Evolutionary conservation across 176 grass and related monocot genomes (phyloP), one percentile per base, ranked within the genome.

Genomic region (Panicum miliaceum): DNA sequence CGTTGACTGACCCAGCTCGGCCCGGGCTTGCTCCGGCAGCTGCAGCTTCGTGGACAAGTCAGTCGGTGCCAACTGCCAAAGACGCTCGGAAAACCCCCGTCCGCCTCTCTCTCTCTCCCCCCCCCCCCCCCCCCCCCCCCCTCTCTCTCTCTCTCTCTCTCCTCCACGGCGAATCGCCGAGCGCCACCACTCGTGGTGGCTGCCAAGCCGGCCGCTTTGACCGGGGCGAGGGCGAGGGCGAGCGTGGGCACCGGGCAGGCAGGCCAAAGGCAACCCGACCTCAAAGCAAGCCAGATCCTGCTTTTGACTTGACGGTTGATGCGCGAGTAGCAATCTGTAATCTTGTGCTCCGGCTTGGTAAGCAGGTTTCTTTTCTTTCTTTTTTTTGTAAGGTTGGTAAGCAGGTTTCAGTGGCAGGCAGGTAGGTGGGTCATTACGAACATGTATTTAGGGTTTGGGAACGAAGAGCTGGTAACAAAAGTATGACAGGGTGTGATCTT

Each of bases 1-100:
- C 58, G 82, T 75, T 80, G 81, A 75, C 82, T 41, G 76, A 79
- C 50, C 34, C 32, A 46, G 59, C 56, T 29, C 14, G 0, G 45
- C 67, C 58, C 10, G 25, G 32, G 42, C 43, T 32, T 53, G 6
- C 67, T 63, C 18, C 76, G 11, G 52, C n/a, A 25, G 16, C 64
- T 0, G 68, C 41, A 29, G 0, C 73, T 83, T 71, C 34, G 46
- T 3, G 35, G 38, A 47, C 75, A 77, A 83, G 58, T 32, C 35
- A 26, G 53, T 63, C 37, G 5, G 68, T 41, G 54, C 52, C 18
- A 20, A 47, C 46, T 53, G 76, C 58, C 67, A 41, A 23, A 64
- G 84, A 64, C 22, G 7, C n/a, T n/a, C n/a, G 53, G 53, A 65
- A 54, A 43, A 7, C 0, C 3, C 50, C 68, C 10, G 45, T 48